A percentile compares a stretch with the other conserved stretches of the same genome.
phyloP scores from a whole-genome alignment of 1,284 basidiomycete genomes.

The Cystobasidium pallidum region DNA sequence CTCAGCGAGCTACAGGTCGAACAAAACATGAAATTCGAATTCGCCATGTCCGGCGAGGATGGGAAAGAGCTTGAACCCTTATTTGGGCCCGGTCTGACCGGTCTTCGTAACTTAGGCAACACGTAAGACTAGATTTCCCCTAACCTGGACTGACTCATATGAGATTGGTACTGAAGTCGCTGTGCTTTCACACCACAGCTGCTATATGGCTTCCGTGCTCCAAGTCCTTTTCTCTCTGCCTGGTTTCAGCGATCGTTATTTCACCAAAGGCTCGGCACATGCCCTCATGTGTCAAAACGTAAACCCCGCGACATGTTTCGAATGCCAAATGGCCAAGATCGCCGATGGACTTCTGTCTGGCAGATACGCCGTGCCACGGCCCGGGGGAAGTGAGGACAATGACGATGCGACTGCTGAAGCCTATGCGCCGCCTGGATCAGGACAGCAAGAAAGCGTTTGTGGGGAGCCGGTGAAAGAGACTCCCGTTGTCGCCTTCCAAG shows the following conservation, averaged over 20 bases:
- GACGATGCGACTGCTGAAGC: constrained; percentile 31
- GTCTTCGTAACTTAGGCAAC: constrained; percentile 90
- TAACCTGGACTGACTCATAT: no score
- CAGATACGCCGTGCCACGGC: constrained; percentile 75
- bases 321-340: constrained; percentile 93
- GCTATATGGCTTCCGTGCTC: constrained; percentile 94
- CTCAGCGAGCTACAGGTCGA: constrained; percentile 98
- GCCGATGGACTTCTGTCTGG: constrained; percentile 91
- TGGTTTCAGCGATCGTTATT: constrained; percentile 76
- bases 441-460: constrained; percentile 49
- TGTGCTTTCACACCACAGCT: constrained; percentile 61
- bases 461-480: constrained; percentile 60
- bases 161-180: no score
- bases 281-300: constrained; percentile 68
- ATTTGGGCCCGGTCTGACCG: constrained; percentile 86
- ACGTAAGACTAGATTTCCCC: constrained; percentile 65
- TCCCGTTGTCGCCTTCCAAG: constrained; percentile 66
- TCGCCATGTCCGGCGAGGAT: constrained; percentile 87
- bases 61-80: constrained; percentile 85
- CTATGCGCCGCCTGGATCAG: constrained; percentile 49
- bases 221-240: constrained; percentile 84
- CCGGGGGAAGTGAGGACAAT: constrained; percentile 33
- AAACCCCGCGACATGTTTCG: constrained; percentile 81
- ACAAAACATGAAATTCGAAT: constrained; percentile 93
- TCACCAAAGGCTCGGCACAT: constrained; percentile 64